Percentiles rank a stretch among this genome's conserved stretches.
These are phyloP conservation scores for Pachysandra terminalis DNA, from an alignment of 164 flowering plant genomes.

Conservation along the genomic window DNA sequence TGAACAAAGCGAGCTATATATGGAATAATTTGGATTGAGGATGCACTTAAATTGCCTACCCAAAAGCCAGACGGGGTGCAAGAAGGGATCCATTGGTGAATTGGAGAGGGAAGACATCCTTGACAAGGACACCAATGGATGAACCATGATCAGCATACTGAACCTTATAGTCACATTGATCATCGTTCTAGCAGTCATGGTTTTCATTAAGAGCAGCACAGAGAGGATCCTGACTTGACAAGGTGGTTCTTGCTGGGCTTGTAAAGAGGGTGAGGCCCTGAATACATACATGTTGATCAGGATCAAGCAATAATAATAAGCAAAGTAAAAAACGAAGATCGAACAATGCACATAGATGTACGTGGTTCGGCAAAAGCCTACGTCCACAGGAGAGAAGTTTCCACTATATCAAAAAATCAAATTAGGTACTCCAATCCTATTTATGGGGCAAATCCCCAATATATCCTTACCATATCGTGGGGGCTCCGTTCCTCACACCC, in stretches of 20 bases:
- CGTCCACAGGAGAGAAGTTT: no score
- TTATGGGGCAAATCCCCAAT: no score
- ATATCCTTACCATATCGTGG: no score
- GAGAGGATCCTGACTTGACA: slow-evolving; percentile 52
- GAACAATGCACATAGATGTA: no score
- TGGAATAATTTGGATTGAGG: background rate
- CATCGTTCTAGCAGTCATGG: slow-evolving; percentile 36
- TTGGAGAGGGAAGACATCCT: slow-evolving; percentile 50
- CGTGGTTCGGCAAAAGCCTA: no score
- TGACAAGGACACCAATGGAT: slow-evolving; percentile 78
- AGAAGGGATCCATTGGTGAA: slow-evolving; percentile 43
- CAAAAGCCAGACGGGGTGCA: slow-evolving; percentile 55
- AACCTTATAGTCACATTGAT: slow-evolving; percentile 89
- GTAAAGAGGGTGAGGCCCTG: slow-evolving; percentile 83
- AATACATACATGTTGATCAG: slow-evolving; percentile 10
- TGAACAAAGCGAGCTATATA: background rate
- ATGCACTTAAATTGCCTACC: slow-evolving; percentile 30
- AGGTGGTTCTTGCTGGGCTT: slow-evolving; percentile 61
- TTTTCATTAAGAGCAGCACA: slow-evolving; percentile 52
- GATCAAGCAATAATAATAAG: no score
- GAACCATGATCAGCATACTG: slow-evolving; percentile 90
- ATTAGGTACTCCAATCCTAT: no score
- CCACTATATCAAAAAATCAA: no score
- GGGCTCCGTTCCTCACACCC: no score
- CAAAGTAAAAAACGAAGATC: no score